Base-by-base conservation (phyloP, 495 filamentous ascomycete genomes). In the Daldinia vernicosa region DNA sequence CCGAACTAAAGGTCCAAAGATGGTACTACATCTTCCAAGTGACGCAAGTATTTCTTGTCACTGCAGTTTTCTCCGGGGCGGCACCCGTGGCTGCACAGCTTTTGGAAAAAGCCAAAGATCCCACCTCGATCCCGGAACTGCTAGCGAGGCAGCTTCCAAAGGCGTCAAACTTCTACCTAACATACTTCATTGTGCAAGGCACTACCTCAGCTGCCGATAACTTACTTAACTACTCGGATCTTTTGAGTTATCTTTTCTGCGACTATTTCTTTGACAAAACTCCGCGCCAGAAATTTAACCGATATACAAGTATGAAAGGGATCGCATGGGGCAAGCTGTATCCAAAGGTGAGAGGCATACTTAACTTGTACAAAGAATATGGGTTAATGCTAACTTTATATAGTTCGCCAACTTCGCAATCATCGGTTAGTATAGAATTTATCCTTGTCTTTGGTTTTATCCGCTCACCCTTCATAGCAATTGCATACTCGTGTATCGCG, bases 21-120 rank as follows among this genome's bases (percentile, higher is more conserved):
- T 91, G 83, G 66, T 97, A 93, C 79, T 97, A 97, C 75, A 84
- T 85, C 27, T 97, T 97, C 82, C 93, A 97, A 78, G 91, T 97
- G 40, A 86, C 95, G 22, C 94, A 97, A 77, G 93, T 96, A 9
- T 97, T 97, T 82, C 83, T 97, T 57, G 88, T 97, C 56, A 90
- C 93, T 0, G 96, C 94, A 0, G 73, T 97, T 19, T 85, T 91
- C 7, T 91, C 88, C 0, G 75, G 75, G 0, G 75, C 79, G 8
- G 90, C 90, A 1, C 88, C 90, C 3, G 91, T 93, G 7, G 83
- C 89, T 0, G 86, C 89, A 5, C 74, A 76, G 32, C 82, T 91
- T 11, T 71, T 76, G 6, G 39, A 84, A 2, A 89, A 94, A 67
- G 82, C 92, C 24, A 50, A 86, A 1, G 60, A 95, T 7, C 93